A percentile compares a stretch with the other conserved stretches of the same genome.
Conservation (phyloP, 352 stramenopile genomes). For the Pythium coloratum region DNA sequence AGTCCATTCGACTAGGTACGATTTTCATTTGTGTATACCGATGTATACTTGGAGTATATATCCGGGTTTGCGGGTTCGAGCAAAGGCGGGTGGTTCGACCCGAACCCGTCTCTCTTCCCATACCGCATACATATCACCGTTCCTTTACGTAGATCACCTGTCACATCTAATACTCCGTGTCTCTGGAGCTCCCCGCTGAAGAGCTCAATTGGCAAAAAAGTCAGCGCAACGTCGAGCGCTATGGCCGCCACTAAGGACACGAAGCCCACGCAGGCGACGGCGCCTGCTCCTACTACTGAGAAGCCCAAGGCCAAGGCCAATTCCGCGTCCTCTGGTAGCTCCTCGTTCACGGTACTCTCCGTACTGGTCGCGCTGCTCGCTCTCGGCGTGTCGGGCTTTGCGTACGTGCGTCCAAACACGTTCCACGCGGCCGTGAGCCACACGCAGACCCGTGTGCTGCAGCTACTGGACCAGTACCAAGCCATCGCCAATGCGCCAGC, state of each 20-base stretch:
- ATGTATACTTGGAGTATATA: no score
- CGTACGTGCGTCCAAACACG: slow-evolving; percentile 24
- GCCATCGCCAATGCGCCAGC: slow-evolving; percentile 15
- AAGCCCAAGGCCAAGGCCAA: background rate
- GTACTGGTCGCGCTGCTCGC: slow-evolving; percentile 33
- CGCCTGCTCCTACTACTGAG: background rate
- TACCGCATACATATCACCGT: background rate
- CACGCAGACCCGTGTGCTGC: slow-evolving; percentile 28
- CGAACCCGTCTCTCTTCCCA: background rate
- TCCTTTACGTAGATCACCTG: background rate
- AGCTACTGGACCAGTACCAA: slow-evolving; percentile 34
- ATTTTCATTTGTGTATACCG: no score
- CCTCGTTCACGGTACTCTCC: slow-evolving; percentile 21
- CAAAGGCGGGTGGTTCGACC: no score
- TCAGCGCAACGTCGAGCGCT: background rate
- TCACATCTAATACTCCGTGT: background rate
- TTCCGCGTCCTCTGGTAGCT: background rate
- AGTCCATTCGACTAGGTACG: no score
- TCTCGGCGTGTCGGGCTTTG: slow-evolving; percentile 24
- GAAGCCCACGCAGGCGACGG: background rate
- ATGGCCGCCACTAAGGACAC: background rate
- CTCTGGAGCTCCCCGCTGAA: background rate
- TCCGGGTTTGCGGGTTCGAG: no score
- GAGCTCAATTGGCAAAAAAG: slow-evolving; percentile 3
- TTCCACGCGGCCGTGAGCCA: slow-evolving; percentile 19